Percentiles rank a stretch among this genome's conserved stretches.
phyloP scores from a whole-genome alignment of 768 basidiomycete genomes.

The Mycena kentingensis region DNA sequence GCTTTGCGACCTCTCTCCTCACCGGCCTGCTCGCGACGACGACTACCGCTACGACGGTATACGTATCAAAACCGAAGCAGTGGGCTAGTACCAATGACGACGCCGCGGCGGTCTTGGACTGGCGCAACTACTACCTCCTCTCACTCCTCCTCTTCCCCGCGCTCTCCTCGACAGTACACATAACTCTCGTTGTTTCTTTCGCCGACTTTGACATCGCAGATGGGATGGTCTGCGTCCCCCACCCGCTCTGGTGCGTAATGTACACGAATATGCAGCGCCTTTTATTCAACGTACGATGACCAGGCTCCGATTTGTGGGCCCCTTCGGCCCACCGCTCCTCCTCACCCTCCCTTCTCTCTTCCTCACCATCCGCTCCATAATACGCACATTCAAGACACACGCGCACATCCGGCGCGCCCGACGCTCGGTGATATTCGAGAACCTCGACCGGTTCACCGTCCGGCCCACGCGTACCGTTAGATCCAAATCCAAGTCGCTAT shows the following conservation, averaged over 20 bases:
- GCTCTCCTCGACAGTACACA: conserved; percentile 16
- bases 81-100: neutral
- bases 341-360: conserved; percentile 16
- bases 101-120: conserved; percentile 2
- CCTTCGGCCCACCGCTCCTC: conserved; percentile 15
- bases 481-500: conserved; percentile 1
- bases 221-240: conserved; percentile 9
- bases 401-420: conserved; percentile 20
- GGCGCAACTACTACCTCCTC: conserved; percentile 17
- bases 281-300: neutral
- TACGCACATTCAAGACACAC: conserved; percentile 13
- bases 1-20: conserved; percentile 6
- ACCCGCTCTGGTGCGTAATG: conserved; percentile 13
- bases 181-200: conserved; percentile 16
- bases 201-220: conserved; percentile 12
- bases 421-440: conserved; percentile 11
- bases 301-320: conserved; percentile 16
- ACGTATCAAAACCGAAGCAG: conserved; percentile 19
- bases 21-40: conserved; percentile 14
- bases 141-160: conserved; percentile 18
- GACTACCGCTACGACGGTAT: conserved; percentile 16
- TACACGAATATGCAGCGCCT: too few species aligned
- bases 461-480: conserved; percentile 1
- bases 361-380: conserved; percentile 3
- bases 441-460: conserved; percentile 11